phyloP scores from a whole-genome alignment of 78 protist species.

The Protostelium mycophagum region DNA sequence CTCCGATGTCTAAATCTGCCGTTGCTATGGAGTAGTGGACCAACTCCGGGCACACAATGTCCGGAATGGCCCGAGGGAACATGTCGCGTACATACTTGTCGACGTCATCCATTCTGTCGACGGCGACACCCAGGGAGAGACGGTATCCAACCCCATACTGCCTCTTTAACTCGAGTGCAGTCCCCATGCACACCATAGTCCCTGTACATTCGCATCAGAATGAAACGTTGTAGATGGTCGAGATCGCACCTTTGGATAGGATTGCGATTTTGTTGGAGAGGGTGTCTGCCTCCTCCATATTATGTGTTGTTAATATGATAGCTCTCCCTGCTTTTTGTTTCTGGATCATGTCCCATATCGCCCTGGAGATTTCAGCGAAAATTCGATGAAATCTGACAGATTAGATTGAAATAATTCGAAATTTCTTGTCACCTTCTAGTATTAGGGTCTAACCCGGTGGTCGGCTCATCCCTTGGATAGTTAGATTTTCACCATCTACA shows the following conservation, averaged over 20 bases:
- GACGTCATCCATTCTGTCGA: background rate
- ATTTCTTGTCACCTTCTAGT: no score
- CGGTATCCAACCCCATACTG: constrained; percentile 73
- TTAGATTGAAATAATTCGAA: no score
- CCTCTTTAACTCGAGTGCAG: constrained; percentile 51
- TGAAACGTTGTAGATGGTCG: constrained; percentile 42
- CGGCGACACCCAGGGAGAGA: background rate
- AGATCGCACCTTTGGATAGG: constrained; percentile 67
- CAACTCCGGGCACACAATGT: background rate
- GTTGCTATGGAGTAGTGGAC: background rate
- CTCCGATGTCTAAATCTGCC: background rate
- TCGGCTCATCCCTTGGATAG: constrained; percentile 15
- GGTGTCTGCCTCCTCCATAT: constrained; percentile 67
- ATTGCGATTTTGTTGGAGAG: constrained; percentile 78
- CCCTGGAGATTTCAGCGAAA: no score
- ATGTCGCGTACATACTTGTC: background rate
- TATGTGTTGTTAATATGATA: constrained; percentile 55
- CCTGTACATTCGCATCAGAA: background rate
- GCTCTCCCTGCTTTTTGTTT: constrained; percentile 21
- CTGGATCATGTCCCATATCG: constrained; percentile 70
- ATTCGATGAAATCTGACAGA: no score
- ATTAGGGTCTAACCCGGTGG: constrained; percentile 81
- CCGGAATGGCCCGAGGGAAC: background rate
- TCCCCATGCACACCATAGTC: constrained; percentile 52
- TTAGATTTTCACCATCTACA: constrained; percentile 3